Evolutionary conservation across 768 basidiomycete genomes (phyloP), one percentile per base, ranked within the genome.

Genomic region (Lactarius quietus): DNA sequence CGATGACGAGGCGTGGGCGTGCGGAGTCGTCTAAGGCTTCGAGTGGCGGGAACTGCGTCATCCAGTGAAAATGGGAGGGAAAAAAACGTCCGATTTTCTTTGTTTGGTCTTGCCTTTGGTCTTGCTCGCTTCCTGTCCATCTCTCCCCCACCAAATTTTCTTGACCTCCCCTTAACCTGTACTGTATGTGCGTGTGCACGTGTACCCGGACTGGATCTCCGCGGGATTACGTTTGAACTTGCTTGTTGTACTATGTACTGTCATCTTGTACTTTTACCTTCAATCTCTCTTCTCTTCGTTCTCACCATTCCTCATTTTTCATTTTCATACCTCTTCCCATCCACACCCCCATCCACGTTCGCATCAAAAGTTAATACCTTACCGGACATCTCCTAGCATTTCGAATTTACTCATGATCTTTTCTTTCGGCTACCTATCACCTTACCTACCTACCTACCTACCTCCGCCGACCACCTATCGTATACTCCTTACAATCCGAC

Each of bases 1-100:
- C 45, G 45, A 48, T 48, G 45, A 52, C 62, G 8, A 57, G 51
- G 35, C 66, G 68, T 23, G 57, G 62, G 28, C 68, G 63, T 14
- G 63, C 57, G 10, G 59, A 62, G 31, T 38, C 58, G 53, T 29
- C 55, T 8, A 69, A 67, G 45, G 20, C 28, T 20, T 61, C 61
- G 38, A 28, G 6, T n/a, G n/a, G n/a, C n/a, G 31, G 57, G 15
- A 63, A 62, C 38, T 69, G 68, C 52, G 51, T 48, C 15, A 51
- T 64, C 18, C 66, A 64, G 43, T 64, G 58, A 59, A 18, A 9
- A 29, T 5, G 29, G 29, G 23, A 26, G 45, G 41, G 6, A n/a
- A 39, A 48, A 62, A 48, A 28, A 33, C 29, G 38, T 3, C n/a
- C n/a, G n/a, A n/a, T n/a, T n/a, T n/a, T n/a, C n/a, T 31, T 2